phyloP scores from a whole-genome alignment of 2,329 filamentous ascomycete species.

The Alternaria metachromatica region DNA sequence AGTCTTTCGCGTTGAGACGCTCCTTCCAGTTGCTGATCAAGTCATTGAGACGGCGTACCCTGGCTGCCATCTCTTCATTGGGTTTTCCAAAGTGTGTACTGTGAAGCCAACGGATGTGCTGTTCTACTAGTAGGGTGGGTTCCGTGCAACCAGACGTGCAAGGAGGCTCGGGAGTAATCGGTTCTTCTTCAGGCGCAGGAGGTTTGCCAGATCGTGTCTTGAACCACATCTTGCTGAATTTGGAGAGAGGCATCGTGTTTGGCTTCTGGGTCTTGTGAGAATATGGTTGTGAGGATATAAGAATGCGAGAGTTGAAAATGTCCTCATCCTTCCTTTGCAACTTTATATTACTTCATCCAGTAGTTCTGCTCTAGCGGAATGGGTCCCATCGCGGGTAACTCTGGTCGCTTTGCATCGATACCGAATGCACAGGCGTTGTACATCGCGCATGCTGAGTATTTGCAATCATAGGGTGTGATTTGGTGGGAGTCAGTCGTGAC shows the following conservation, averaged over 20 bases:
- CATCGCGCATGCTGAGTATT: background rate
- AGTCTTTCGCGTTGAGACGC: background rate
- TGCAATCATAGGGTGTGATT: background rate
- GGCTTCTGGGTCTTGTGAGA: background rate
- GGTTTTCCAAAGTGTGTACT: background rate
- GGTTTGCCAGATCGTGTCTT: background rate
- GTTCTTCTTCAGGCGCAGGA: background rate
- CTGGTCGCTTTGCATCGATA: background rate
- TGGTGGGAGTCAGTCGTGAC: background rate
- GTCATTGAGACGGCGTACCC: background rate
- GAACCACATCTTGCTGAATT: background rate
- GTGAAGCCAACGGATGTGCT: background rate
- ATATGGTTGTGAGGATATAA: background rate
- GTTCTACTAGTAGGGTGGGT: background rate
- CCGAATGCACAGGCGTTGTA: no score
- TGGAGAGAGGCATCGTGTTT: background rate
- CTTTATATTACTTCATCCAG: background rate
- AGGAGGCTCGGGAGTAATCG: background rate
- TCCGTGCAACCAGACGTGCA: background rate
- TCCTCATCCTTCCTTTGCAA: background rate
- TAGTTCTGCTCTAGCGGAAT: background rate
- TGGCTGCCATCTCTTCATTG: background rate
- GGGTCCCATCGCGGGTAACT: background rate
- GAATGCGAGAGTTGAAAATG: background rate
- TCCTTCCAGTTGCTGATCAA: background rate